Evolutionary conservation across 2,329 filamentous ascomycete genomes (phyloP), one percentile per base, ranked within the genome.

Genomic region (Colletotrichum eremochloae): DNA sequence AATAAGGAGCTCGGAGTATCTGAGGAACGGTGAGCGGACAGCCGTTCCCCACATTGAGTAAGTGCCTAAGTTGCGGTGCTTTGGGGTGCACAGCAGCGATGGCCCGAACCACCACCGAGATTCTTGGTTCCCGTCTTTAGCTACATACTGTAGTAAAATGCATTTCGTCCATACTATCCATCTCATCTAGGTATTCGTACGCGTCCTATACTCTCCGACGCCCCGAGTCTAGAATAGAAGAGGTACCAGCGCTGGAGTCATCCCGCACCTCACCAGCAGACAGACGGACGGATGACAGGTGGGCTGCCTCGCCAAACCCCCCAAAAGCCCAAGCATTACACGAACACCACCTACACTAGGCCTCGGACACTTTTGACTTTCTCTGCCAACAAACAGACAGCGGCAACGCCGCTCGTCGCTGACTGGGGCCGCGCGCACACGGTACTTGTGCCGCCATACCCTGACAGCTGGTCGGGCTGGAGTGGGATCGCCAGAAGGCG

Each of bases 211-310:
- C 57, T 67, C 29, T 55, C 67, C 29, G 44, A 58, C 64, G 33
- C n/a, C 58, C 31, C 20, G 60, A 64, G 53, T 68, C 44, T 63
- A 72, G 58, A 64, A 55, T 60, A 53, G 69, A 72, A 48, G 66
- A 24, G 65, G 58, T 44, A 40, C 62, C 29, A 44, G 53, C 66
- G 56, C 48, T 56, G 70, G 61, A 56, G 68, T 62, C 68, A 42
- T 67, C 68, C 56, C 57, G 48, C 42, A 29, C 40, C n/a, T 20
- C 4, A 11, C 20, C 44, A n/a, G 18, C 44, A 46, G 38, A 36
- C 44, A 46, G 38, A 36, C 29, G 24, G 44, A 64, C 69, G 69
- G 58, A 48, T 56, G 64, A n/a, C 12, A 57, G 44, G 60, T 38
- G 53, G 64, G 14, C 53, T 64, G 55, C 66, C 64, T 63, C 52